Base-by-base conservation (phyloP, 2,329 filamentous ascomycete species). In the Cercospora sp. region DNA sequence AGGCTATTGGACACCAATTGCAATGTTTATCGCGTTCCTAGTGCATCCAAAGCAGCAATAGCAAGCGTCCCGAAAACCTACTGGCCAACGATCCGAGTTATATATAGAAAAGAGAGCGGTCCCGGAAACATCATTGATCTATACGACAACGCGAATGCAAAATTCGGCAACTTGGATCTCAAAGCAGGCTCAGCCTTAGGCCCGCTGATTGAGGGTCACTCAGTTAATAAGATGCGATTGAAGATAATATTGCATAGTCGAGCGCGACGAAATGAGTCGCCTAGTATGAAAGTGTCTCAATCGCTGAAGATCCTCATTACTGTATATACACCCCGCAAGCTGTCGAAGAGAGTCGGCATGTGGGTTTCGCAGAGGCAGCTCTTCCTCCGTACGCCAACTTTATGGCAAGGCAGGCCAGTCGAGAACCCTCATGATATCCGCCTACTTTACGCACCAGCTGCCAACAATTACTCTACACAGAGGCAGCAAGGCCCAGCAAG, bases 141-240 rank as follows among this genome's bases (percentile, higher is more conserved):
- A 8, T 86, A 88, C 45, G 94, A 98, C 76, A 85, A 90, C 70
- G 89, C 88, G 1, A 86, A 88, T 3, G 85, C 85, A 45, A 86
- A 90, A 34, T 94, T 97, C 75, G 95, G 92, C 13, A 85, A 85
- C n/a, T 80, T 98, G 5, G 92, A 97, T 74, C 73, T 83, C 53
- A 86, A 84, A 72, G 89, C 89, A 16, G 88, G 93, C 0, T 80
- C 83, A 21, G 91, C 87, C 6, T 83, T 98, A 8, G 87, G 87
- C 7, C 90, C 89, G 7, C 81, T 97, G 0, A 84, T 98, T 64
- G 92, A 97, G 77, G 75, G 66, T 32, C 85, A 87, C 1, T 82
- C 84, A 12, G 81, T 83, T 12, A 82, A 86, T 24, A 86, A 87
- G 12, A 81, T 97, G n/a, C 87, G 91, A 51, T 89, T 91, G 16